A percentile compares a stretch with the other conserved stretches of the same genome.
phyloP scores from a whole-genome alignment of 2,329 filamentous ascomycete genomes.

The Aquanectria penicillioides region DNA sequence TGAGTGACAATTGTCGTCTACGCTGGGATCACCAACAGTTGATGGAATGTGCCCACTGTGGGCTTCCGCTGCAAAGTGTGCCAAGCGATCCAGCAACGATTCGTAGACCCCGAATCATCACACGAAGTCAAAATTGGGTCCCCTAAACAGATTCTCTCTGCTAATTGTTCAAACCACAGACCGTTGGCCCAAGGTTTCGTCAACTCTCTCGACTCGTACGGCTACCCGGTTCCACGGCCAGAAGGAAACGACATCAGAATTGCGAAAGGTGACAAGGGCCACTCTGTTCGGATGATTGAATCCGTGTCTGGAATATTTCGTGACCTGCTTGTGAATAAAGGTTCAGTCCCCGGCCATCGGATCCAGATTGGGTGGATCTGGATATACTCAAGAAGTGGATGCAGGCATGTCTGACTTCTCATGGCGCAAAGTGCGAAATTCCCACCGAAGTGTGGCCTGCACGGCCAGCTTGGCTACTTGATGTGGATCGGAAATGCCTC shows the following conservation, averaged over 20 bases:
- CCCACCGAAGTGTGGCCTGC: constrained; percentile 10
- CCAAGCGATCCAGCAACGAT: neutral
- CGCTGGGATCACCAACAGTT: too few relatives aligned
- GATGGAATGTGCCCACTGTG: too few relatives aligned
- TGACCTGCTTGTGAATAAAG: neutral
- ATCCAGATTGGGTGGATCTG: constrained; percentile 14
- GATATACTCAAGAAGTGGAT: constrained; percentile 15
- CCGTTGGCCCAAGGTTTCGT: neutral
- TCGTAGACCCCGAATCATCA: neutral
- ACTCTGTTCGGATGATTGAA: neutral
- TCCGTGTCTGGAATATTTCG: neutral
- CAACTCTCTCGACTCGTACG: neutral
- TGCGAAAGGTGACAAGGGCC: neutral
- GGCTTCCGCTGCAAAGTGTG: constrained; percentile 10
- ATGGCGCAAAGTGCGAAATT: constrained; percentile 6
- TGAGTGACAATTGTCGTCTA: too few relatives aligned
- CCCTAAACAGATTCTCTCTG: neutral
- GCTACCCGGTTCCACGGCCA: neutral
- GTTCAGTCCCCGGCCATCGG: neutral
- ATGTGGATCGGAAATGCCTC: neutral
- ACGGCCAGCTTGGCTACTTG: constrained; percentile 15
- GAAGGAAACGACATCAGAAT: neutral
- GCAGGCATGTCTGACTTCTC: neutral
- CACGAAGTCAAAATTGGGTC: constrained; percentile 1
- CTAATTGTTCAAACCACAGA: neutral